Percentiles rank a stretch among this genome's conserved stretches.
Conservation (phyloP, 73 alveolate species). For the Symbiodinium natans region DNA sequence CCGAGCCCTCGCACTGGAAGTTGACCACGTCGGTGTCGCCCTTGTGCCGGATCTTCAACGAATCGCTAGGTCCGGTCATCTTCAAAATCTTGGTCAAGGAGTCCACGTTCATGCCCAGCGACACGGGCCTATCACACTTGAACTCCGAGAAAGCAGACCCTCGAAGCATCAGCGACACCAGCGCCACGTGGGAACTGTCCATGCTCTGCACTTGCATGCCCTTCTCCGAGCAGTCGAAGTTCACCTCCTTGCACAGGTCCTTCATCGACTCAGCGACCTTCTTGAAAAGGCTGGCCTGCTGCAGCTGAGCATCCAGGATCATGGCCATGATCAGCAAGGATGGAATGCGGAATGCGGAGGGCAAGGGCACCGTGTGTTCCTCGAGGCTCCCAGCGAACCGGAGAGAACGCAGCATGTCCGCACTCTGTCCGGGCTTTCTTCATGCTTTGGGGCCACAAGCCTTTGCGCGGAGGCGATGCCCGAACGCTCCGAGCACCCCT, state of each 20-base stretch:
- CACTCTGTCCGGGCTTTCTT: too few species aligned
- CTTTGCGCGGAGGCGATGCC: too few species aligned
- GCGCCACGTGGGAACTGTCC: conserved; percentile 99
- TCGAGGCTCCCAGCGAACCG: not conserved
- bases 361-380: not conserved
- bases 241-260: conserved; percentile 97
- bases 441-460: too few species aligned
- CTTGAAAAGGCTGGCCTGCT: conserved; percentile 59
- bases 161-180: conserved; percentile 97
- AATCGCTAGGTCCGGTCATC: conserved; percentile 38
- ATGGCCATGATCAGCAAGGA: not conserved
- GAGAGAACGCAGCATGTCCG: too few species aligned
- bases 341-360: not conserved
- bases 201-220: conserved; percentile 99
- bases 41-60: conserved; percentile 74
- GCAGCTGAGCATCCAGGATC: conserved; percentile 76
- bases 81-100: conserved; percentile 81
- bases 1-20: conserved; percentile 82
- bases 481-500: not conserved
- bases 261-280: conserved; percentile 86
- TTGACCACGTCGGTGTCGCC: conserved; percentile 58
- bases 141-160: conserved; percentile 71
- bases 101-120: conserved; percentile 90
- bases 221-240: conserved; percentile 98
- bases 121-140: conserved; percentile 79